phyloP scores from a whole-genome alignment of 139 green algal genomes.

The Picochlorum sp. region DNA sequence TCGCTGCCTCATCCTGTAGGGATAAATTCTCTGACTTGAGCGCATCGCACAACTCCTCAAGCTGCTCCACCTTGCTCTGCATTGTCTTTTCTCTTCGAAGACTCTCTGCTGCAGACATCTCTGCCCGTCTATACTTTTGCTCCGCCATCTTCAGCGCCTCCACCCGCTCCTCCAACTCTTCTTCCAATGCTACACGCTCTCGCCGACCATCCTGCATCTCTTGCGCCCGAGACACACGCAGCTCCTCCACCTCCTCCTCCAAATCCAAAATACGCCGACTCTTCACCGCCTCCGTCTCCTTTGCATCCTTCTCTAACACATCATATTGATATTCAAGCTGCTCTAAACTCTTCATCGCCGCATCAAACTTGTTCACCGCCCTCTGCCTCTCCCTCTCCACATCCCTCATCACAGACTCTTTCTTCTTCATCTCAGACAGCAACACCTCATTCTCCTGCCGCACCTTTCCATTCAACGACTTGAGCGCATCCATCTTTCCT shows the following conservation, averaged over 20 bases:
- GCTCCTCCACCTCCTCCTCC: slow-evolving; percentile 16
- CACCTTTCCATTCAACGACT: background rate
- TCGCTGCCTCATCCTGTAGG: background rate
- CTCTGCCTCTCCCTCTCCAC: slow-evolving; percentile 20
- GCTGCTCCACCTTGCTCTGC: background rate
- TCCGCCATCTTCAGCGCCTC: background rate
- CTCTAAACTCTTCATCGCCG: slow-evolving; percentile 25
- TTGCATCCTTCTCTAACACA: slow-evolving; percentile 17
- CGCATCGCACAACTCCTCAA: background rate
- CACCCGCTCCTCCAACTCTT: background rate
- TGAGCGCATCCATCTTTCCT: slow-evolving; percentile 9
- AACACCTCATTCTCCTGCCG: slow-evolving; percentile 23
- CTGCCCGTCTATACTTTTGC: slow-evolving; percentile 4
- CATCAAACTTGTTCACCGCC: slow-evolving; percentile 36
- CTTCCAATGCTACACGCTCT: slow-evolving; percentile 7
- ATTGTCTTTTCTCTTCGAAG: background rate
- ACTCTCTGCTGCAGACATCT: slow-evolving; percentile 5
- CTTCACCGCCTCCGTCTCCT: slow-evolving; percentile 12
- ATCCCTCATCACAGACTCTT: slow-evolving; percentile 18
- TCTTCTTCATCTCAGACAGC: slow-evolving; percentile 19
- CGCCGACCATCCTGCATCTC: background rate
- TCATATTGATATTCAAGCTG: slow-evolving; percentile 39
- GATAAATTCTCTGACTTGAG: background rate
- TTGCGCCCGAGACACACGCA: slow-evolving; percentile 1
- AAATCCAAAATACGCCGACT: slow-evolving; percentile 15